Evolutionary conservation across 345 rosid species (phyloP).

Genomic region (Brassica cretica): DNA sequence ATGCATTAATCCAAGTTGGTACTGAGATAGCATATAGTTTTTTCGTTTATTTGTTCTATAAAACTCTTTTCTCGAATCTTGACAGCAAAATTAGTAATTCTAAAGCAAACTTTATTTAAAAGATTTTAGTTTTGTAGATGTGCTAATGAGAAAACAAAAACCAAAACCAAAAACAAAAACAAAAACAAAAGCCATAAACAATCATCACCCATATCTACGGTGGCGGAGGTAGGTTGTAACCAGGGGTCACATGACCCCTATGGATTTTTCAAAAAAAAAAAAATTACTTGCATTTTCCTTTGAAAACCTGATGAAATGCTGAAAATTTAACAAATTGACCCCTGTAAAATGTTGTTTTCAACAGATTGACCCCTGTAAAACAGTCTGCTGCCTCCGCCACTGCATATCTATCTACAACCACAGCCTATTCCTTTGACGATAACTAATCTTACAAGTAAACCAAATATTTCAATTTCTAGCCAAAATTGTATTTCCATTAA

Average conservation of each 20-base stretch:
- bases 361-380: no score
- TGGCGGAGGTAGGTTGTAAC: no score
- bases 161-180: not conserved
- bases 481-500: not conserved
- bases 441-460: not conserved
- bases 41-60: not conserved
- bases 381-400: no score
- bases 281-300: no score
- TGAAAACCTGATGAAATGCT: no score
- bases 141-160: not conserved
- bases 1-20: conserved; percentile 5
- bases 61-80: not conserved
- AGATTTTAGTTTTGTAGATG: not conserved
- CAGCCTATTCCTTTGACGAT: not conserved
- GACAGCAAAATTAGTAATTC: not conserved
- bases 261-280: no score
- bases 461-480: not conserved
- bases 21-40: not conserved
- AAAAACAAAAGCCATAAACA: not conserved
- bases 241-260: no score
- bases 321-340: no score
- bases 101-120: not conserved
- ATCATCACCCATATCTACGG: not conserved
- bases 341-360: no score
- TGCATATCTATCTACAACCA: not conserved